A percentile compares a stretch with the other conserved stretches of the same genome.
Conservation (phyloP, 2,329 filamentous ascomycete species). For the Didymella lethalis region DNA sequence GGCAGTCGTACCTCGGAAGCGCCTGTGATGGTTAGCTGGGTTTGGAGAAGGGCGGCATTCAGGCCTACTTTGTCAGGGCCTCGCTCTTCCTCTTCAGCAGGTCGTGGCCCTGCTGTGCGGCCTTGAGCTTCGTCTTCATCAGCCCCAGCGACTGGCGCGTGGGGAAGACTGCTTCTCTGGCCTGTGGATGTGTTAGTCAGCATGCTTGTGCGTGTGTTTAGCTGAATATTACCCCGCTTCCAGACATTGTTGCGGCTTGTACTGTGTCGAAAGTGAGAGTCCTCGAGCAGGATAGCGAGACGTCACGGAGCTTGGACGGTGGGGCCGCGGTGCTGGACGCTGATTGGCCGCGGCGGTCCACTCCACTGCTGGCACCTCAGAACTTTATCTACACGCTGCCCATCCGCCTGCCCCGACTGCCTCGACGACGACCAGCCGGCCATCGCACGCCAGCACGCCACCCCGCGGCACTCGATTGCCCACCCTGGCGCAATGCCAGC, state of each 20-base stretch:
- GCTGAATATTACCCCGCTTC: slow-evolving; percentile 55
- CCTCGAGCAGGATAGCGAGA: not conserved
- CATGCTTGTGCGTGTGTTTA: slow-evolving; percentile 30
- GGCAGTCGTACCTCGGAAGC: slow-evolving; percentile 86
- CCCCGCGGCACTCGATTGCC: slow-evolving; percentile 40
- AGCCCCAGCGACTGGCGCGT: slow-evolving; percentile 95
- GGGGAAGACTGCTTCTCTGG: slow-evolving; percentile 95
- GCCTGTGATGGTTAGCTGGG: slow-evolving; percentile 62
- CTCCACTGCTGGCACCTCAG: not conserved
- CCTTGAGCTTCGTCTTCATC: slow-evolving; percentile 99
- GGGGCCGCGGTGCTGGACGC: not conserved
- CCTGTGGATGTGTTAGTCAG: slow-evolving; percentile 60
- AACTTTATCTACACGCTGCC: slow-evolving; percentile 13
- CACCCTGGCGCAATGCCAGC: slow-evolving; percentile 53
- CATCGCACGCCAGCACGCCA: slow-evolving; percentile 10
- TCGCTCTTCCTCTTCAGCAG: slow-evolving; percentile 97
- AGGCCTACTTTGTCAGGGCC: slow-evolving; percentile 93
- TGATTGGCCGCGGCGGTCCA: not conserved
- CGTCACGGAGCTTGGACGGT: slow-evolving; percentile 21
- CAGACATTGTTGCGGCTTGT: slow-evolving; percentile 57
- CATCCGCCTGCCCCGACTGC: not conserved
- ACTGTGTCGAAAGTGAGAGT: not conserved
- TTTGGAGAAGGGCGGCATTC: too few relatives aligned
- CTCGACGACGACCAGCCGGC: slow-evolving; percentile 6
- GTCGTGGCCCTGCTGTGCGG: slow-evolving; percentile 78